Conservation (phyloP, 345 rosid genomes). For the Mallotus nudiflorus region DNA sequence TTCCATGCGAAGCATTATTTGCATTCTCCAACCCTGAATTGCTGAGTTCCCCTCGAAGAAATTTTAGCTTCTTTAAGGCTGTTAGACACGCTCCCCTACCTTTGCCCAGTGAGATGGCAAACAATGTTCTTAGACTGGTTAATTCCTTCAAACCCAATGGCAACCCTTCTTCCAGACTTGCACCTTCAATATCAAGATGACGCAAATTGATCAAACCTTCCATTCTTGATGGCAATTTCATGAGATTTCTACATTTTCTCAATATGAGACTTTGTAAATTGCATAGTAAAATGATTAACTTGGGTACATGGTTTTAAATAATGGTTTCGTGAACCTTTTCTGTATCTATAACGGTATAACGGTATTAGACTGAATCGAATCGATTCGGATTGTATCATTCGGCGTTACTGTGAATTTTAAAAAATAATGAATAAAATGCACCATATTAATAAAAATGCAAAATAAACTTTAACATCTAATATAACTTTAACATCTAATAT, state of each 20-base stretch:
- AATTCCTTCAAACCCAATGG: conserved; percentile 34
- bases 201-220: conserved; percentile 35
- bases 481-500: too few relatives aligned
- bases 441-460: too few relatives aligned
- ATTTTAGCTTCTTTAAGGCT: conserved; percentile 31
- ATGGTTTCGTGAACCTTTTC: too few relatives aligned
- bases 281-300: not conserved
- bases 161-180: conserved; percentile 28
- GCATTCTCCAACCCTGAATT: conserved; percentile 15
- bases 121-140: conserved; percentile 28
- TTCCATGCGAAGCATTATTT: too few relatives aligned
- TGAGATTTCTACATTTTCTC: conserved; percentile 18
- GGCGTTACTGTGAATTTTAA: too few relatives aligned
- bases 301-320: too few relatives aligned
- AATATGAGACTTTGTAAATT: conserved; percentile 32
- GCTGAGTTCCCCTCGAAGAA: conserved; percentile 34
- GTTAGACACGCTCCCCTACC: conserved; percentile 25
- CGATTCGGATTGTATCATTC: too few relatives aligned
- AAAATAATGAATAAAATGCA: too few relatives aligned
- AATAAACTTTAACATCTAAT: too few relatives aligned
- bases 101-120: conserved; percentile 28
- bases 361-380: too few relatives aligned
- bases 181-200: conserved; percentile 27
- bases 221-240: conserved; percentile 33
- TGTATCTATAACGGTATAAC: too few relatives aligned